Evolutionary conservation across 2,329 filamentous ascomycete genomes (phyloP).

Genomic region (Leptographium procerum): DNA sequence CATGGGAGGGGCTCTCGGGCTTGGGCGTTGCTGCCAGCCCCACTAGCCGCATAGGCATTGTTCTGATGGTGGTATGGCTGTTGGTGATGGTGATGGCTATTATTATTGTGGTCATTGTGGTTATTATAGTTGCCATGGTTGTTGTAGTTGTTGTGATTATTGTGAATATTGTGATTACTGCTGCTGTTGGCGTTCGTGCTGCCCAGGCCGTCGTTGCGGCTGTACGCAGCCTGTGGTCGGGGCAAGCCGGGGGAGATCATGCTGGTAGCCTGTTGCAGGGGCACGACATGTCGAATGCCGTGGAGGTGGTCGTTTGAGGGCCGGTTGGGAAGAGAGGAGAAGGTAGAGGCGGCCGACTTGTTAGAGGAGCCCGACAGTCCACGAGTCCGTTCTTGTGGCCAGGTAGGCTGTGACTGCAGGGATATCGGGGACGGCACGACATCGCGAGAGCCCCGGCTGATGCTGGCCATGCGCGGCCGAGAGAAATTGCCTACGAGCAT

Average conservation of each 20-base stretch:
- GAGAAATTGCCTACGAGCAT: slow-evolving; percentile 45
- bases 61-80: background rate
- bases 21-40: background rate
- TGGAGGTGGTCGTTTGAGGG: slow-evolving; percentile 27
- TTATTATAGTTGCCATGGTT: background rate
- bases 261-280: slow-evolving; percentile 12
- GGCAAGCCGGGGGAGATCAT: slow-evolving; percentile 14
- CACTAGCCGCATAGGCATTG: too few species aligned
- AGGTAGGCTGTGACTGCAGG: slow-evolving; percentile 15
- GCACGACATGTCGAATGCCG: slow-evolving; percentile 17
- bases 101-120: slow-evolving; percentile 7
- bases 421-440: background rate
- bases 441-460: slow-evolving; percentile 11
- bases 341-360: slow-evolving; percentile 33
- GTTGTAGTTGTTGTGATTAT: background rate
- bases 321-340: slow-evolving; percentile 29
- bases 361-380: slow-evolving; percentile 37
- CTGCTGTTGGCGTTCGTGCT: background rate
- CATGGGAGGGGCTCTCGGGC: slow-evolving; percentile 28
- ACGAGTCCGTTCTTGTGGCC: slow-evolving; percentile 30
- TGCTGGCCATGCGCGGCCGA: slow-evolving; percentile 30
- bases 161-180: background rate
- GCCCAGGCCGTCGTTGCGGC: slow-evolving; percentile 24
- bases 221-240: slow-evolving; percentile 20
- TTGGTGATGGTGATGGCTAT: background rate